Conservation (phyloP, 2,329 filamentous ascomycete genomes). For the Sclerotinia subarctica region DNA sequence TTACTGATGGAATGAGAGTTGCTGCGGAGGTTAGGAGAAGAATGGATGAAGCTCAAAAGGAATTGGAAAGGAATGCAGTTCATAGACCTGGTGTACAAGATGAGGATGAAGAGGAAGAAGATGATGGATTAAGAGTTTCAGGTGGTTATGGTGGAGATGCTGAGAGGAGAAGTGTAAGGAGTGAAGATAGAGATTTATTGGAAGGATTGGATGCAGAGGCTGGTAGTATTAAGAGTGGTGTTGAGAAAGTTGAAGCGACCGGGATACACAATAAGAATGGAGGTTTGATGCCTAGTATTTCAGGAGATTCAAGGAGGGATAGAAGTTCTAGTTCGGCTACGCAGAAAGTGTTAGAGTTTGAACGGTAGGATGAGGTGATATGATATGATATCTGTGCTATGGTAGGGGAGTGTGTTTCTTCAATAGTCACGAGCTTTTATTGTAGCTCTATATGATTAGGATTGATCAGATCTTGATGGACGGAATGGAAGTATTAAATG, state of each 20-base stretch:
- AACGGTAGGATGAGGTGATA: conserved; percentile 34
- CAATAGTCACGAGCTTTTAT: neutral
- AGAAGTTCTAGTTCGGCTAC: conserved; percentile 37
- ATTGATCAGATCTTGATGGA: neutral
- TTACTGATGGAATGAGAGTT: conserved; percentile 94
- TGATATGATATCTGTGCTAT: neutral
- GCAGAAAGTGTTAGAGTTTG: conserved; percentile 48
- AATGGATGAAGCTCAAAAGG: conserved; percentile 93
- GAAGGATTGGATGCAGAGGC: conserved; percentile 73
- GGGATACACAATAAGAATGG: conserved; percentile 23
- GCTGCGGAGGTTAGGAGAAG: conserved; percentile 85
- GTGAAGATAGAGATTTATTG: conserved; percentile 66
- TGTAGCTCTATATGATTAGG: neutral
- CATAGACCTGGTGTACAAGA: conserved; percentile 65
- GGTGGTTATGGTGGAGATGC: conserved; percentile 54
- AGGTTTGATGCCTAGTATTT: conserved; percentile 10
- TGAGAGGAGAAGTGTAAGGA: conserved; percentile 62
- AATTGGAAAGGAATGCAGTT: conserved; percentile 80
- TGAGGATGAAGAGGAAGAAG: conserved; percentile 66
- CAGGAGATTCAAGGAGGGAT: conserved; percentile 29
- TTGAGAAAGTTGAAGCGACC: conserved; percentile 28
- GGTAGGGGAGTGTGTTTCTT: neutral
- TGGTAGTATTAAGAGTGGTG: conserved; percentile 41
- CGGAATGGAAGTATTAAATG: neutral
- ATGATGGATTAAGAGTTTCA: conserved; percentile 45